Percentiles rank a stretch among this genome's conserved stretches.
Conservation (phyloP, 2,329 filamentous ascomycete genomes). For the Trichoderma hamatum region DNA sequence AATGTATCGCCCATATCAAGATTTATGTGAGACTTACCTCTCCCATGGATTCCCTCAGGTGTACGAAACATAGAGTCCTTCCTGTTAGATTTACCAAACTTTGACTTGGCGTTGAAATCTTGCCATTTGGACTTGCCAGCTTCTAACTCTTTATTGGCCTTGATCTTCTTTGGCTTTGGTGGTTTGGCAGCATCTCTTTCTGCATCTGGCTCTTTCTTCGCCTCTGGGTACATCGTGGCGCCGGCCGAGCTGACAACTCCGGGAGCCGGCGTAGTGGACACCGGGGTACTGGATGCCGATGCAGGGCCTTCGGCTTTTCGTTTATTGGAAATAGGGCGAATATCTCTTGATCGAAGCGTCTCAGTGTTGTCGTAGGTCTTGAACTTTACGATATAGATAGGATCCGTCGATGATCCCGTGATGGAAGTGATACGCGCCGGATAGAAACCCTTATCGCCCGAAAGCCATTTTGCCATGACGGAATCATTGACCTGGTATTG, state of each 20-base stretch:
- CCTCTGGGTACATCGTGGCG: slow-evolving; percentile 63
- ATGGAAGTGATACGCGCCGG: slow-evolving; percentile 90
- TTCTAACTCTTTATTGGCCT: slow-evolving; percentile 88
- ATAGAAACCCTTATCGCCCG: slow-evolving; percentile 88
- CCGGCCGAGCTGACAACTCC: slow-evolving; percentile 58
- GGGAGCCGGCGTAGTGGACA: slow-evolving; percentile 43
- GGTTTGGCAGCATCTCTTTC: slow-evolving; percentile 70
- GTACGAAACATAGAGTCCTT: slow-evolving; percentile 98
- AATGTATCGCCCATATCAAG: background rate
- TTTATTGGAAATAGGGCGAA: slow-evolving; percentile 79
- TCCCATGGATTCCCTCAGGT: slow-evolving; percentile 79
- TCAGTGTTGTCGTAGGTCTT: slow-evolving; percentile 87
- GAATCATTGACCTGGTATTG: slow-evolving; percentile 86
- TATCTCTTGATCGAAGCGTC: slow-evolving; percentile 78
- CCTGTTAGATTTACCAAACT: slow-evolving; percentile 67
- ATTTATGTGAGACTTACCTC: slow-evolving; percentile 62
- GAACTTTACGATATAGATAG: slow-evolving; percentile 94
- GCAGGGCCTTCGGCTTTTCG: slow-evolving; percentile 80
- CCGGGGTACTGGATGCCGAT: slow-evolving; percentile 46
- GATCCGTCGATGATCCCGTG: slow-evolving; percentile 86
- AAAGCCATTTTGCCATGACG: slow-evolving; percentile 87
- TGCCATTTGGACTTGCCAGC: slow-evolving; percentile 93
- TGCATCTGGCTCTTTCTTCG: slow-evolving; percentile 62
- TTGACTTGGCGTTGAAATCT: slow-evolving; percentile 81
- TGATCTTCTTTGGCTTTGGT: slow-evolving; percentile 83